A percentile compares a stretch with the other conserved stretches of the same genome.
Conservation (phyloP, 2,329 filamentous ascomycete genomes). For the Epichloe amarillans region DNA sequence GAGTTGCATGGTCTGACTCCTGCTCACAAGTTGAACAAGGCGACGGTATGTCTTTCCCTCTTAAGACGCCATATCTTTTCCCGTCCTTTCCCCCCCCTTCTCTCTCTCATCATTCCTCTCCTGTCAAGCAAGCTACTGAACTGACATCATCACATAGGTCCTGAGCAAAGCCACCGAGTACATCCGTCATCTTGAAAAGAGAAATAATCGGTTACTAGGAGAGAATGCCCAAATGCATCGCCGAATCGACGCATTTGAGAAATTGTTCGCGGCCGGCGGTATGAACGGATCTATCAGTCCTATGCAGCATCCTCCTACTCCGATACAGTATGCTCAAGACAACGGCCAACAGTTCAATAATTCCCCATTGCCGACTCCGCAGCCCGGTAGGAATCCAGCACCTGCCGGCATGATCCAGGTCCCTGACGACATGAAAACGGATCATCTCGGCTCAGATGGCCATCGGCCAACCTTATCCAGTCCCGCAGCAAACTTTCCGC, state of each 20-base stretch:
- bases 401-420: slow-evolving; percentile 48
- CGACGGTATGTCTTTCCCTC: slow-evolving; percentile 47
- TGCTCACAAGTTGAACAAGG: slow-evolving; percentile 92
- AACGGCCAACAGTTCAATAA: slow-evolving; percentile 31
- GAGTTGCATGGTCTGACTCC: slow-evolving; percentile 64
- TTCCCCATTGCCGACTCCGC: slow-evolving; percentile 29
- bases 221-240: slow-evolving; percentile 71
- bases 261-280: slow-evolving; percentile 66
- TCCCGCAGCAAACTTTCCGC: slow-evolving; percentile 34
- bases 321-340: slow-evolving; percentile 34
- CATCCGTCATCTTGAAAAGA: slow-evolving; percentile 84
- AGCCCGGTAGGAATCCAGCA: slow-evolving; percentile 25
- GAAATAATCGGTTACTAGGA: slow-evolving; percentile 68
- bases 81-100: too few relatives aligned
- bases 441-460: slow-evolving; percentile 45
- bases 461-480: slow-evolving; percentile 38
- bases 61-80: not conserved
- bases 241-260: slow-evolving; percentile 61
- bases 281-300: slow-evolving; percentile 48
- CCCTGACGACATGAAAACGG: slow-evolving; percentile 53
- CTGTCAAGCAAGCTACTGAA: not conserved
- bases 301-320: slow-evolving; percentile 39
- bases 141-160: slow-evolving; percentile 33
- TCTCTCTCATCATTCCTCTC: not conserved
- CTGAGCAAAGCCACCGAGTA: slow-evolving; percentile 94